Base-by-base conservation (phyloP, 306 rosid genomes). In the Fagus crenata region DNA sequence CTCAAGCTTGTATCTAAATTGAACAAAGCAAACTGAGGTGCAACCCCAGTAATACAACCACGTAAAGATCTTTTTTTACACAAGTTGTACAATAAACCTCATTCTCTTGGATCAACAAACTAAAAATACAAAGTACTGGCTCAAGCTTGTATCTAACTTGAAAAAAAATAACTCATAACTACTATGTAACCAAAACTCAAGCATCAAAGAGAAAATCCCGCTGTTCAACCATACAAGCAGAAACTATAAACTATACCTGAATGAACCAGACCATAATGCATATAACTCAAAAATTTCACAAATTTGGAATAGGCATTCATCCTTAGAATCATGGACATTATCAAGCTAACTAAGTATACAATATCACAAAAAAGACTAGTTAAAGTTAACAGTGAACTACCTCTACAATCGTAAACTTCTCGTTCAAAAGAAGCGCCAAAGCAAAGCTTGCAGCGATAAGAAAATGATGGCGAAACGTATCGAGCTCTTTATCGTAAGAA, bases 361-460 rank as follows among this genome's bases (percentile, higher is more conserved):
- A 22, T 7, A 40, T 18, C 54, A 0, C 11, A 60, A 75, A 28
- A 22, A 43, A 5, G 43, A 31, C 49, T 33, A 3, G 59, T 22
- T 53, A 6, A 53, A 46, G 71, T 77, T 53, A 51, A 39, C 64
- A 73, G 41, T 51, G 28, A 59, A 58, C 42, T 22, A 89, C 98
- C 97, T 95, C 97, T 79, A 33, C 89, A 73, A 92, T 32, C 0
- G 89, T 84, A 83, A 92, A 87, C 86, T 90, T 92, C 84, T 95
- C 97, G 49, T 95, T 53, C 81, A 87, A 49, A n/a, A 95, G 12
- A 33, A 92, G 89, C 1, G 97, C 96, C n/a, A 90, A 75, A 69
- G 74, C 56, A 81, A 92, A 88, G 84, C 89, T 71, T 7, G 77
- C 92, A 32, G 72, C 87, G 14, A 90, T 14, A 3, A 92, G 97